These are phyloP conservation scores for Cladorrhinum sp. DNA, from an alignment of 2,329 filamentous ascomycete genomes.

Conservation along the genomic window DNA sequence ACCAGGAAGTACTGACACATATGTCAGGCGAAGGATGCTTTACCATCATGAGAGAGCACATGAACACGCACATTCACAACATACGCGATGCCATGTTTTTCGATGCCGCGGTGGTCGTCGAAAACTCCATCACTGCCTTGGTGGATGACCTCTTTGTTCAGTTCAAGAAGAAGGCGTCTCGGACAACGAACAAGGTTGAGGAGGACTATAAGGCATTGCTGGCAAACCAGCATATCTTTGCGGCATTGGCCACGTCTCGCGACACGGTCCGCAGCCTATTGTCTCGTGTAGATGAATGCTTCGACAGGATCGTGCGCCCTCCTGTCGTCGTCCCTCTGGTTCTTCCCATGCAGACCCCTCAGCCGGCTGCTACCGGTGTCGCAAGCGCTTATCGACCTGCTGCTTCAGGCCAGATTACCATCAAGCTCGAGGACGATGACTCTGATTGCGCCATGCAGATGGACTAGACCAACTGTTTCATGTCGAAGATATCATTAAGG, in stretches of 20 bases:
- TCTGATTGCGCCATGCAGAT: too few species aligned
- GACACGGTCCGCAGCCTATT: slow-evolving; percentile 15
- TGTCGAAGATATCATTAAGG: too few species aligned
- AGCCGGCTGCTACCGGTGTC: too few species aligned
- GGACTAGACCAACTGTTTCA: too few species aligned
- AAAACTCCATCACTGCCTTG: slow-evolving; percentile 36
- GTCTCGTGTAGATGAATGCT: slow-evolving; percentile 13
- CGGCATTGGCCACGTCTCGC: slow-evolving; percentile 8
- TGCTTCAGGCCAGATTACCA: too few species aligned
- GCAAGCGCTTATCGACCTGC: too few species aligned
- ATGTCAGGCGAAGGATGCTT: not conserved
- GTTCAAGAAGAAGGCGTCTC: slow-evolving; percentile 45
- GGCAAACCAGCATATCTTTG: slow-evolving; percentile 34
- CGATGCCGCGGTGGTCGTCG: slow-evolving; percentile 33
- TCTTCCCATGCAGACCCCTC: too few species aligned
- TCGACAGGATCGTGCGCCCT: slow-evolving; percentile 8
- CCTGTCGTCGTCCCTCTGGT: too few species aligned
- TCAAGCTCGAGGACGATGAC: too few species aligned
- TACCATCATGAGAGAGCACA: slow-evolving; percentile 23
- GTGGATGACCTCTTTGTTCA: slow-evolving; percentile 41
- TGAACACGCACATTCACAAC: slow-evolving; percentile 43
- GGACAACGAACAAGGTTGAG: slow-evolving; percentile 51
- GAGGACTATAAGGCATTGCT: slow-evolving; percentile 53
- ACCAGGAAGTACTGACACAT: too few species aligned
- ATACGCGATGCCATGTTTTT: slow-evolving; percentile 48